Evolutionary conservation across 1,139 yeast species (phyloP).

Genomic region (Blastobotrys ciferrii): DNA sequence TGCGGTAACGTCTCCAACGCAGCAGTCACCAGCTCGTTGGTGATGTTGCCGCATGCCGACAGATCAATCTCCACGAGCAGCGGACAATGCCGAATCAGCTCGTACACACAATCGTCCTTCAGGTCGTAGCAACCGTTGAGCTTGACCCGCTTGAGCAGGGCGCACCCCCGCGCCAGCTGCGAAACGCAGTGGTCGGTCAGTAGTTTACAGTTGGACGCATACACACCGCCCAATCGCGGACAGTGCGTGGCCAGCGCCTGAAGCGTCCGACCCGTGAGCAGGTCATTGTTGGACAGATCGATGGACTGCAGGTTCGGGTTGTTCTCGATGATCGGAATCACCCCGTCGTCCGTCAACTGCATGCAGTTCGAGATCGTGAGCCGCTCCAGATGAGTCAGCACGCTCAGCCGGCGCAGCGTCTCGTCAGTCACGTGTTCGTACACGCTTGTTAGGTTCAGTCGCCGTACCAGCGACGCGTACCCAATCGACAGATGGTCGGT

Average conservation of each 20-base stretch:
- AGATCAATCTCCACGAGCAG: slow-evolving; percentile 86
- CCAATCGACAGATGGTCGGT: slow-evolving; percentile 45
- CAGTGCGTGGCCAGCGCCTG: slow-evolving; percentile 70
- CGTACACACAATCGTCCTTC: slow-evolving; percentile 63
- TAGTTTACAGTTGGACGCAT: slow-evolving; percentile 78
- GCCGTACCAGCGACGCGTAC: slow-evolving; percentile 70
- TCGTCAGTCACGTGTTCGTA: slow-evolving; percentile 66
- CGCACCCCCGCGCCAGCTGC: slow-evolving; percentile 59
- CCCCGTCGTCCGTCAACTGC: slow-evolving; percentile 58
- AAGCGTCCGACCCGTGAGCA: slow-evolving; percentile 65
- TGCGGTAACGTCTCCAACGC: slow-evolving; percentile 66
- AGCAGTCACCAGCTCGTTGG: slow-evolving; percentile 58
- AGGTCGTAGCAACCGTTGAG: slow-evolving; percentile 69
- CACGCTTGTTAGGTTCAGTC: slow-evolving; percentile 77
- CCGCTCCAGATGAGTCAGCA: slow-evolving; percentile 77
- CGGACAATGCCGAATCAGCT: slow-evolving; percentile 67
- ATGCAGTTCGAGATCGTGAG: slow-evolving; percentile 81
- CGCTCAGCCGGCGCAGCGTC: slow-evolving; percentile 37
- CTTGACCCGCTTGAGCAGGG: slow-evolving; percentile 77
- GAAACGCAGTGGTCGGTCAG: slow-evolving; percentile 68
- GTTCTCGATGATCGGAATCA: slow-evolving; percentile 58
- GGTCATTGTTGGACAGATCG: slow-evolving; percentile 83
- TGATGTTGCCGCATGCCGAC: slow-evolving; percentile 74
- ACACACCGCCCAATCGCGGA: slow-evolving; percentile 79
- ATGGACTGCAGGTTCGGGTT: slow-evolving; percentile 78